These are phyloP conservation scores for Vigna trinervia DNA, from an alignment of 306 rosid genomes.

Conservation along the genomic window DNA sequence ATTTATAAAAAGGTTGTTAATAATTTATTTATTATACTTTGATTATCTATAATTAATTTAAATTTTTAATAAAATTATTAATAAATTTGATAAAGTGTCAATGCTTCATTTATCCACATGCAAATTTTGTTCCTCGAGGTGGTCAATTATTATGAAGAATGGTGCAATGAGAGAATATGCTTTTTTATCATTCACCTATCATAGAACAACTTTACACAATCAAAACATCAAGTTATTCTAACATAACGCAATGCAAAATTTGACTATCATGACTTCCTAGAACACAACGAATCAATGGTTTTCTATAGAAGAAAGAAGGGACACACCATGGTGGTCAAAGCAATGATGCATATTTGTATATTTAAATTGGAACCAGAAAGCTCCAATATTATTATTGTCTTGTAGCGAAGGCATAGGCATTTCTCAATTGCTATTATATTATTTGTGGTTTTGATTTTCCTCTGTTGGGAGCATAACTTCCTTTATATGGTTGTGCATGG, in stretches of 20 bases:
- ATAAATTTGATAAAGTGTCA: constrained; percentile 5
- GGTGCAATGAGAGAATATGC: constrained; percentile 29
- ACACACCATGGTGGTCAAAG: constrained; percentile 67
- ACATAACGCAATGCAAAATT: constrained; percentile 42
- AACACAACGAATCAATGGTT: constrained; percentile 37
- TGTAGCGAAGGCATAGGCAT: constrained; percentile 43
- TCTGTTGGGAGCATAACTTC: neutral
- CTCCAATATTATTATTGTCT: constrained; percentile 40
- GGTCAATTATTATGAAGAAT: constrained; percentile 41
- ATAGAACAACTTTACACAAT: constrained; percentile 53
- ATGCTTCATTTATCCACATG: neutral
- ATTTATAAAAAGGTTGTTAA: too few species aligned
- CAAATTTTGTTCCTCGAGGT: neutral
- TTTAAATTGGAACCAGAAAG: constrained; percentile 40
- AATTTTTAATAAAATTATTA: too few species aligned
- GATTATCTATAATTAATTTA: too few species aligned
- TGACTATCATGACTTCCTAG: constrained; percentile 36
- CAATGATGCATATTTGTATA: constrained; percentile 45
- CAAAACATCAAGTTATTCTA: constrained; percentile 17
- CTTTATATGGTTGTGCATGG: constrained; percentile 23
- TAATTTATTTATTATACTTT: too few species aligned
- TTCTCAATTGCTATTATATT: neutral
- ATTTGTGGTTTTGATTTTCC: constrained; percentile 6
- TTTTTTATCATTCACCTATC: constrained; percentile 56
- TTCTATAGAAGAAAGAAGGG: constrained; percentile 45